phyloP scores from a whole-genome alignment of 495 filamentous ascomycete species.

The Pseudomonodictys pantanalensis region DNA sequence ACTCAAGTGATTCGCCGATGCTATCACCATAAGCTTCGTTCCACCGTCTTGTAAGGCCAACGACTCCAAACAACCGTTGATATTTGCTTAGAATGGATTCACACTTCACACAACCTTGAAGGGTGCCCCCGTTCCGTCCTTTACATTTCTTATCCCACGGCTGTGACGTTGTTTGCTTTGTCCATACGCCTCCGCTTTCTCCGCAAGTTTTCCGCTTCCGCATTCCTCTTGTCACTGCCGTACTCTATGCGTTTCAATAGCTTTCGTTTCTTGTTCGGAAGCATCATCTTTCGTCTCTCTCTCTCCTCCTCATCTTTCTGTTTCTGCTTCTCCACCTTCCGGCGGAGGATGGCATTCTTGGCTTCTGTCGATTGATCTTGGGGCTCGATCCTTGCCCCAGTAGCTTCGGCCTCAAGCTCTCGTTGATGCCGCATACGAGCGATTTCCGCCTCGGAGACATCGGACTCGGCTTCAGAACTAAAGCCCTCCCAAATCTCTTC shows the following conservation, averaged over 20 bases:
- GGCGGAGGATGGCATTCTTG: constrained; percentile 33
- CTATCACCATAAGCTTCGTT: too few species aligned
- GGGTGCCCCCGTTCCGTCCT: too few species aligned
- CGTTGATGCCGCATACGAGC: constrained; percentile 66
- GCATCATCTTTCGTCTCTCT: constrained; percentile 47
- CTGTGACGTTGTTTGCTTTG: too few species aligned
- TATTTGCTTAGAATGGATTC: too few species aligned
- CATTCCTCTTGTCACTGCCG: constrained; percentile 42
- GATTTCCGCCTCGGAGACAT: constrained; percentile 48
- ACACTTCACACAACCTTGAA: too few species aligned
- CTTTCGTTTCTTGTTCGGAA: constrained; percentile 44
- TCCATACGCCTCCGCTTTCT: constrained; percentile 87
- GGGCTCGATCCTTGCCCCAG: constrained; percentile 52
- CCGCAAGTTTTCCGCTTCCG: constrained; percentile 58
- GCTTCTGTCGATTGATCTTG: constrained; percentile 12
- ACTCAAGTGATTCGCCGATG: too few species aligned
- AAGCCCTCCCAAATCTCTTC: constrained; percentile 42
- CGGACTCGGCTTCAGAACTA: constrained; percentile 52
- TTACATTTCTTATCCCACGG: too few species aligned
- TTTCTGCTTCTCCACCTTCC: constrained; percentile 37
- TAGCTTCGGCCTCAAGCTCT: constrained; percentile 88
- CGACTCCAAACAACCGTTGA: too few species aligned
- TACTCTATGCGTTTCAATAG: constrained; percentile 47
- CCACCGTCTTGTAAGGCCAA: too few species aligned
- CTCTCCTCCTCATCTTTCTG: constrained; percentile 43